Evolutionary conservation across 2,329 filamentous ascomycete species (phyloP), one percentile per base, ranked within the genome.

Genomic region (Fusarium pilosicola): DNA sequence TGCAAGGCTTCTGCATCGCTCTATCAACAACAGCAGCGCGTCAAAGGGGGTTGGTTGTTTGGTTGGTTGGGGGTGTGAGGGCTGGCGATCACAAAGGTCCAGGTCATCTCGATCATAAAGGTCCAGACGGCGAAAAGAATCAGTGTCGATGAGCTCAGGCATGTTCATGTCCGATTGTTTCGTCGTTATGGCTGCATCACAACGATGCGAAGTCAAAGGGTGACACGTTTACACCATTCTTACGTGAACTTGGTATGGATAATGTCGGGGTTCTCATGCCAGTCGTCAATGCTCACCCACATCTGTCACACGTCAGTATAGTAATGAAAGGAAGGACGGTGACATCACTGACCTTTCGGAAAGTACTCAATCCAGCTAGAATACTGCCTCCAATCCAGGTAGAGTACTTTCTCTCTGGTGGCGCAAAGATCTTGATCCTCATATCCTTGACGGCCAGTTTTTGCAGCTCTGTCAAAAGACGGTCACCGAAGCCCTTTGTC

Each of bases 221-320:
- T 55, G 42, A 30, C 17, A 52, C 17, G 20, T 24, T 36, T 52
- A 54, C 39, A 26, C 51, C 49, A 45, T 54, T 48, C 62, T 84
- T 88, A 98, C 79, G 94, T 95, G 84, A 98, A 97, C 85, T 97
- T 98, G 80, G 94, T 96, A 85, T 98, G 96, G 81, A 99, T 98
- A 79, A 99, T 96, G 81, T 99, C 96, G 24, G 96, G 96, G 81
- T 99, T 97, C 88, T 99, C 96, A 83, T 99, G 96, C 96, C 96
- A 99, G 87, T 99, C 96, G 81, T 98, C 96, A 81, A 97, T 96
- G 84, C 95, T 97, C 80, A 99, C 96, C 95, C 96, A 98, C 96
- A 99, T 99, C 96, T 97, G 81, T 59, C 62, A 42, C 20, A 51
- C 46, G 63, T 79, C 60, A 79, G 77, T 52, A 54, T 22, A 28